Evolutionary conservation across 805 yeast species (phyloP).

Genomic region (Wickerhamomyces xylosicus): DNA sequence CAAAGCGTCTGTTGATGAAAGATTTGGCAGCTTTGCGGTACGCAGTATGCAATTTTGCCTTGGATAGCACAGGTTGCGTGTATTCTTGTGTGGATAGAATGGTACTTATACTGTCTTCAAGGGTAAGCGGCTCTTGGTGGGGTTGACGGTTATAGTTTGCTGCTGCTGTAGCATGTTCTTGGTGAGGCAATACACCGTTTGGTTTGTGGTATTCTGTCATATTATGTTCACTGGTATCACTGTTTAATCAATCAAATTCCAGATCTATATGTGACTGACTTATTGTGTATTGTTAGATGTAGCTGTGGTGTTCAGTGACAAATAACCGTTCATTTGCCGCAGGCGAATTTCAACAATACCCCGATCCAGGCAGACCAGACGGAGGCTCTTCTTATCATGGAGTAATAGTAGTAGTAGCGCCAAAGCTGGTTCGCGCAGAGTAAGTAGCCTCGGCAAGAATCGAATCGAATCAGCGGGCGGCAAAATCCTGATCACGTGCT

Average conservation of each 20-base stretch:
- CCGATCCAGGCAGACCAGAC: no score
- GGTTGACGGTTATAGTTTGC: background rate
- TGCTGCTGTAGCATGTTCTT: background rate
- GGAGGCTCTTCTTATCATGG: no score
- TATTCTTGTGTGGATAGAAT: slow-evolving; percentile 4
- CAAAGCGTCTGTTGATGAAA: slow-evolving; percentile 17
- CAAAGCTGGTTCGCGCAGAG: no score
- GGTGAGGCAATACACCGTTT: slow-evolving; percentile 2
- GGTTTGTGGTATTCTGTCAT: slow-evolving; percentile 9
- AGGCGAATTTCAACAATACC: no score
- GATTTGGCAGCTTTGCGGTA: slow-evolving; percentile 16
- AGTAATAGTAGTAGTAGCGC: no score
- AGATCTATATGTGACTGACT: no score
- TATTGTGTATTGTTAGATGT: no score
- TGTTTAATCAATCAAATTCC: no score
- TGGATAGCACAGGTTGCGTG: slow-evolving; percentile 4
- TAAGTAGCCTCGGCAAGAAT: no score
- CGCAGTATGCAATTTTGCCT: slow-evolving; percentile 3
- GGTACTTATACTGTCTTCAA: slow-evolving; percentile 8
- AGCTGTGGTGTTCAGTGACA: no score
- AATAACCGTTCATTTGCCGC: no score
- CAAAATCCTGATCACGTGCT: background rate
- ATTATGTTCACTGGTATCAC: no score
- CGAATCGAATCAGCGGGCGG: background rate
- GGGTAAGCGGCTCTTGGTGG: background rate